These are phyloP conservation scores for Hypseocharis bilobata DNA, from an alignment of 441 rosid species.

Conservation along the genomic window DNA sequence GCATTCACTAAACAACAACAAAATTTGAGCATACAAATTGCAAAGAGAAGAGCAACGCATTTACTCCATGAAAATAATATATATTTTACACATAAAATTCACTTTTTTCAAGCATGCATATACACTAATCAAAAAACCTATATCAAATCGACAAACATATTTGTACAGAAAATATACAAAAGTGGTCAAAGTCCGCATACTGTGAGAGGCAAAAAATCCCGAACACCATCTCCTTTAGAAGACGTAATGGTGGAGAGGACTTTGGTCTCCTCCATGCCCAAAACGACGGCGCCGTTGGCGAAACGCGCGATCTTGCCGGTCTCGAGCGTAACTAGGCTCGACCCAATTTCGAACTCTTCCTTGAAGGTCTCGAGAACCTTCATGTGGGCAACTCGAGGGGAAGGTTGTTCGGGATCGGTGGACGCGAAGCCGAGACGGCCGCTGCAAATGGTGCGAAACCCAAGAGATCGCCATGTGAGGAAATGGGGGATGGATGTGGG, in stretches of 20 bases:
- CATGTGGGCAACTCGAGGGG: slow-evolving; percentile 34
- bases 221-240: slow-evolving; percentile 51
- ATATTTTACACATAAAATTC: too few relatives aligned
- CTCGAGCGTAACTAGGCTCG: slow-evolving; percentile 58
- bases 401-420: slow-evolving; percentile 33
- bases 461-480: slow-evolving; percentile 52
- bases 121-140: background rate
- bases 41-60: background rate
- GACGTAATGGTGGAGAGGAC: slow-evolving; percentile 73
- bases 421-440: slow-evolving; percentile 53
- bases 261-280: slow-evolving; percentile 67
- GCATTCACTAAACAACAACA: too few relatives aligned
- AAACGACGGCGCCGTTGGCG: slow-evolving; percentile 78
- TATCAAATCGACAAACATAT: too few relatives aligned
- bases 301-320: slow-evolving; percentile 87
- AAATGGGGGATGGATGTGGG: slow-evolving; percentile 34
- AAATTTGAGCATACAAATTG: too few relatives aligned
- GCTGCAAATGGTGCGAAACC: slow-evolving; percentile 51
- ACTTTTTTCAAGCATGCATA: background rate
- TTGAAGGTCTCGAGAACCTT: slow-evolving; percentile 66
- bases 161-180: background rate
- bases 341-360: slow-evolving; percentile 86
- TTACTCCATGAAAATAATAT: background rate
- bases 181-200: slow-evolving; percentile 30
- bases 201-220: slow-evolving; percentile 80